Conservation (phyloP, 176 grass and related monocot species). For the Oryza glumipatula region DNA sequence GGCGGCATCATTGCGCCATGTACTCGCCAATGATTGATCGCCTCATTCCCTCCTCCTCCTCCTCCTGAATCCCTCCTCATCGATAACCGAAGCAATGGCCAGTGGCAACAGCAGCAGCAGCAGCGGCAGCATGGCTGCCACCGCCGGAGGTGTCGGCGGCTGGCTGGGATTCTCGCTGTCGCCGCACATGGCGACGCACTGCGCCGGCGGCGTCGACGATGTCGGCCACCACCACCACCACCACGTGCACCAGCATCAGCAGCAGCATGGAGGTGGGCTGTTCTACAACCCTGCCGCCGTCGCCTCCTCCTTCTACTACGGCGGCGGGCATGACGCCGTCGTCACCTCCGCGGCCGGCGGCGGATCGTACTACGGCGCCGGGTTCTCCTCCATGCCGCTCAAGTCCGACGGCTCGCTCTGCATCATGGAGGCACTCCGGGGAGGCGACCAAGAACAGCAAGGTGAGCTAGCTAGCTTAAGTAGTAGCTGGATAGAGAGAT, state of each 20-base stretch:
- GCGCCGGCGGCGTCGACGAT: slow-evolving; percentile 19
- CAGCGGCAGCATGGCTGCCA: slow-evolving; percentile 48
- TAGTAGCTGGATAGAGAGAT: background rate
- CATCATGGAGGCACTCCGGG: slow-evolving; percentile 69
- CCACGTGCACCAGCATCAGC: slow-evolving; percentile 11
- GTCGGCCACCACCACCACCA: slow-evolving; percentile 30
- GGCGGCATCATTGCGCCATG: slow-evolving; percentile 74
- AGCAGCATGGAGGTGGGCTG: slow-evolving; percentile 39
- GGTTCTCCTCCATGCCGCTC: slow-evolving; percentile 78
- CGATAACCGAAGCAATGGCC: background rate
- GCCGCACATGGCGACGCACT: slow-evolving; percentile 48
- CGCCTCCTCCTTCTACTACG: slow-evolving; percentile 51
- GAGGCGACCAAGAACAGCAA: slow-evolving; percentile 61
- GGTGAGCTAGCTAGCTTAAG: slow-evolving; percentile 28
- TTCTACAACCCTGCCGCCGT: slow-evolving; percentile 46
- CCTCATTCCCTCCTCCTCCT: slow-evolving; percentile 47
- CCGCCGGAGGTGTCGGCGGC: slow-evolving; percentile 31
- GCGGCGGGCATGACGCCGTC: slow-evolving; percentile 34
- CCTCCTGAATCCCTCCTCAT: slow-evolving; percentile 3
- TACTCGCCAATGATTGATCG: slow-evolving; percentile 89
- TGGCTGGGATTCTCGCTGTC: slow-evolving; percentile 96
- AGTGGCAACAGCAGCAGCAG: slow-evolving; percentile 37
- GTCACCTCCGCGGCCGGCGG: background rate
- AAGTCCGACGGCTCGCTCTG: slow-evolving; percentile 90
- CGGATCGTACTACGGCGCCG: slow-evolving; percentile 63